Base-by-base conservation (phyloP, 2,329 filamentous ascomycete species). In the Microsporum audouinii region DNA sequence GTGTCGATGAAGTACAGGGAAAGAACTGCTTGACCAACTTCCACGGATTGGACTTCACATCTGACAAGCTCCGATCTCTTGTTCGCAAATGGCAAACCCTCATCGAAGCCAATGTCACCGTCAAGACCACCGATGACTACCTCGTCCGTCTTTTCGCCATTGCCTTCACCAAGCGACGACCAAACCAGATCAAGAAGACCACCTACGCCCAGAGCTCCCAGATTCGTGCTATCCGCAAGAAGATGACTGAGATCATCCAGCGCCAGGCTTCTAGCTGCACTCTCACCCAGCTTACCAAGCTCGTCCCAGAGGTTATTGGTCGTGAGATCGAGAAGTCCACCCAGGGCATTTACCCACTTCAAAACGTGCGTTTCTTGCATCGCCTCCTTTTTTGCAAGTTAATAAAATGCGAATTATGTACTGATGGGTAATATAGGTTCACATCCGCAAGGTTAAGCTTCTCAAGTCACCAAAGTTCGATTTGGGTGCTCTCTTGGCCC, bases 21-120 rank as follows among this genome's bases (percentile, higher is more conserved):
- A 96, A 96, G 87, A 97, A 96, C 88, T 97, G 94, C 84, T 82
- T 99, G 80, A 97, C 94, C 84, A 96, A 96, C 87, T 99, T 99
- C 88, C 91, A 99, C 87, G 94, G 94, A 72, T 87, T 99, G 78
- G 94, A 99, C 83, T 97, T 99, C 88, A 99, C 94, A 77, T 96
- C 94, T 72, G 94, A 99, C 87, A 99, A 99, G 86, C 88, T 99
- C 73, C 89, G 94, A 77, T 97, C 94, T 67, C 88, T 99, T 69
- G 94, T 99, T 72, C 91, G 94, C 83, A 99, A 99, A 84, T 99
- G 94, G 94, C 94, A 99, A 82, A 88, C 91, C 67, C 85, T 99
- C 75, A 97, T 99, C 71, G 94, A 99, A 86, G 94, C 94, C 84
- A 99, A 99, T 80, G 87, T 97, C 75, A 96, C 95, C 69, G 91